Evolutionary conservation across 768 basidiomycete species (phyloP), one percentile per base, ranked within the genome.

Genomic region (Naganishia antarctica): DNA sequence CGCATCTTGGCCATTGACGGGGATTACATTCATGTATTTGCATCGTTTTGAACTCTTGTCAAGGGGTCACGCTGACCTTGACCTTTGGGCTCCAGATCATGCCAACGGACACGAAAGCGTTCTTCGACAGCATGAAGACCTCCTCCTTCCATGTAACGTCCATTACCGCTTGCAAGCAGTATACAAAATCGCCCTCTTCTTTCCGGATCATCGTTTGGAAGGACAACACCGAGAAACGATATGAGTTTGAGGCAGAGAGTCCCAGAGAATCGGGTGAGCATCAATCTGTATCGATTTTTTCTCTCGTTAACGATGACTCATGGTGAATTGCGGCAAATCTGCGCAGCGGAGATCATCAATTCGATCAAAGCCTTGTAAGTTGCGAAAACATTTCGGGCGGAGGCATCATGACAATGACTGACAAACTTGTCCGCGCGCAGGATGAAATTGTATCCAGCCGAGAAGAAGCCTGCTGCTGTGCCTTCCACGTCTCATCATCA

Each of bases 181-280:
- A 86, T 1, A 82, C 85, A 48, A 91, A 92, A 76, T 84, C 84
- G 13, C 86, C 87, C 29, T 18, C 51, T 6, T 71, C 71, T 0
- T 93, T 99, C 83, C 94, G 93, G 81, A 82, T 98, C 21, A 84
- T 94, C 32, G 84, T 98, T 13, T 87, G 84, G 73, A 65, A 76
- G 81, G 88, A 67, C 83, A 69, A 69, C 0, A 82, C 85, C 44
- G 87, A 86, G 69, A 99, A 98, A 81, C 82, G 91, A 41, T 98
- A 97, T 74, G 94, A 98, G 71, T 97, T 96, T 74, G 96, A 99
- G 79, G 94, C 92, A 0, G 93, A 94, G 77, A 91, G 80, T 69
- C 82, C 88, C 1, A 87, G 86, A 75, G 73, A 85, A 62, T 91
- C 93, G 49, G 83, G 89, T 89, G 72, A 70, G 88, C 80, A 31